Base-by-base conservation (phyloP, 1,284 basidiomycete genomes). In the Cutaneotrichosporon sp. region DNA sequence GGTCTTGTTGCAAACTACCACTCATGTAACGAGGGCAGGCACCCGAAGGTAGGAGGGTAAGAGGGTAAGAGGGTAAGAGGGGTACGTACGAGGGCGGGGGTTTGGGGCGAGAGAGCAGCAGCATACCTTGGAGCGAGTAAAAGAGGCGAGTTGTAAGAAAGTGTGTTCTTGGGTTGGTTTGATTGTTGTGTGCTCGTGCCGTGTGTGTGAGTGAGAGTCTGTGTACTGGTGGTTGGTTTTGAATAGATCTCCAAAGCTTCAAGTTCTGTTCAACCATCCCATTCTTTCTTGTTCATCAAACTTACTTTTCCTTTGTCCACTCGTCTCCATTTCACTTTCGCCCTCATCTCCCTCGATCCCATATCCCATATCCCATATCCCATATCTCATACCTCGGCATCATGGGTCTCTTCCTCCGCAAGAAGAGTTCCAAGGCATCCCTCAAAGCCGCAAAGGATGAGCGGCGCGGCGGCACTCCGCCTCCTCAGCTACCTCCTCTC, bases 371-470 rank as follows among this genome's bases (percentile, higher is more conserved):
- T 14, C 10, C 26, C 47, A 2, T 5, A 36, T 36, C 7, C 34
- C 34, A n/a, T 9, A 2, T 36, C 34, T 1, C 34, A 36, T 10
- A 8, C 34, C 7, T 13, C 32, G 8, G 11, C 50, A 53, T 49
- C 56, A 68, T 68, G 66, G 66, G 66, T 21, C 49, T 63, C 51
- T 62, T 68, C 47, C 56, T 66, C 14, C 66, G 66, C 57, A 68
- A 65, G 34, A 61, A 58, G 31, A 55, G 51, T 14, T 68, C 66
- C 51, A 65, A 65, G 50, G 52, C 60, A 11, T 58, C 51, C 21
- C 63, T 68, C 51, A 63, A 65, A 56, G 61, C 55, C 22, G 55
- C 58, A 42, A 60, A 60, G 47, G 56, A 61, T 31, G 61, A 62
- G 11, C 31, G 47, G 38, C 62, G 66, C 22, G 13, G 56, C 13